phyloP scores from a whole-genome alignment of 352 stramenopile genomes.

The Pythium utonaiense region DNA sequence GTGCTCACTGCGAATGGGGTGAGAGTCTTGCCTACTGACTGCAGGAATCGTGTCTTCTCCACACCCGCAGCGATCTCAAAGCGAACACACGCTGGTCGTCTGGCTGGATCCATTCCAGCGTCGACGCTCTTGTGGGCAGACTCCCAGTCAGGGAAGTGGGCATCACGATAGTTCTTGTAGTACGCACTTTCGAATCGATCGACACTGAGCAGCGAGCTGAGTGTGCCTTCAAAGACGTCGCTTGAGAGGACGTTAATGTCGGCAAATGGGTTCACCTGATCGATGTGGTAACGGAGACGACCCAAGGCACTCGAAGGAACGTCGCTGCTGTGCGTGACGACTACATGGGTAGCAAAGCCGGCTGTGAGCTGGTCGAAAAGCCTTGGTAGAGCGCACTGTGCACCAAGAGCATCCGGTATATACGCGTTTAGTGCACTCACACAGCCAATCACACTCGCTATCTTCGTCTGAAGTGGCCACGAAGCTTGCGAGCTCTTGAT shows the following conservation, averaged over 20 bases:
- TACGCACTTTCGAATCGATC: constrained; percentile 61
- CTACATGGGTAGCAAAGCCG: constrained; percentile 60
- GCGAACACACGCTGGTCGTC: constrained; percentile 30
- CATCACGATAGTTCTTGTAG: constrained; percentile 48
- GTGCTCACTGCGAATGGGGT: constrained; percentile 46
- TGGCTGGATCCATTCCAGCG: constrained; percentile 26
- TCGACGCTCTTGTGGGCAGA: constrained; percentile 8
- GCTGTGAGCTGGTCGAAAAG: constrained; percentile 65
- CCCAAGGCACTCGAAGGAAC: constrained; percentile 34
- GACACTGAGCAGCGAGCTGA: constrained; percentile 47
- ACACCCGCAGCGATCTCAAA: constrained; percentile 50
- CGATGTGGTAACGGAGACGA: constrained; percentile 59
- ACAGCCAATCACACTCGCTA: constrained; percentile 47
- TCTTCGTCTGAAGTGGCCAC: constrained; percentile 29
- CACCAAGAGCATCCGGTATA: constrained; percentile 33
- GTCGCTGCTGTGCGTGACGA: constrained; percentile 57
- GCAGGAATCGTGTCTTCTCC: constrained; percentile 53
- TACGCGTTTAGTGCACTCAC: constrained; percentile 55
- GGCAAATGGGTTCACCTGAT: constrained; percentile 65
- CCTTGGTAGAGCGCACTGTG: constrained; percentile 46
- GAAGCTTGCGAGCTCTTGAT: constrained; percentile 28
- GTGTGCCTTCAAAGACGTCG: constrained; percentile 56
- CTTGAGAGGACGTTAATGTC: constrained; percentile 64
- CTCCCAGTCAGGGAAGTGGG: constrained; percentile 44
- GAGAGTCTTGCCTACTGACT: constrained; percentile 35